phyloP scores from a whole-genome alignment of 2,329 filamentous ascomycete species.

The Microcera coccophila region DNA sequence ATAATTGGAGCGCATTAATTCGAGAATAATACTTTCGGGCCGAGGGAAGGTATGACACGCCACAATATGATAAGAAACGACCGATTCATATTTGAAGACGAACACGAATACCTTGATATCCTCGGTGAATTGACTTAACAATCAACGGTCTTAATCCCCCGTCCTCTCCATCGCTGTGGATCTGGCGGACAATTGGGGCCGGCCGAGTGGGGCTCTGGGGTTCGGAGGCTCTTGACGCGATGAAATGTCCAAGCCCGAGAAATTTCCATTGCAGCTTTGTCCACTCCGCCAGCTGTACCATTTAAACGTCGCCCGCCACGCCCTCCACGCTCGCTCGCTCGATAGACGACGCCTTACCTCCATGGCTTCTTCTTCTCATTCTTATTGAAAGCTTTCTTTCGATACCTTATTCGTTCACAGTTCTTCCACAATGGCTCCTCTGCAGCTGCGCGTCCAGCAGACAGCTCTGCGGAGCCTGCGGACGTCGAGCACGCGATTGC shows the following conservation, averaged over 20 bases:
- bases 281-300: slow-evolving; percentile 7
- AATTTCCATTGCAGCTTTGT: slow-evolving; percentile 2
- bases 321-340: not conserved
- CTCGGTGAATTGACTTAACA: not conserved
- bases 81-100: too few species aligned
- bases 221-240: not conserved
- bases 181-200: not conserved
- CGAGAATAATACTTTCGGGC: too few species aligned
- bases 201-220: not conserved
- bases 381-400: slow-evolving; percentile 7
- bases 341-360: not conserved
- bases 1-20: too few species aligned
- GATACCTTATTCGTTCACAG: too few species aligned
- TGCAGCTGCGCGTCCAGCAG: slow-evolving; percentile 31
- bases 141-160: not conserved
- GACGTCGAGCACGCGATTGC: slow-evolving; percentile 14
- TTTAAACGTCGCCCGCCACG: slow-evolving; percentile 2
- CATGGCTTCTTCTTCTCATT: slow-evolving; percentile 2
- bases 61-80: too few species aligned
- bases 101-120: too few species aligned
- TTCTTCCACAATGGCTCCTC: slow-evolving; percentile 29
- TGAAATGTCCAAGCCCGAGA: not conserved
- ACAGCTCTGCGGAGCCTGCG: slow-evolving; percentile 31
- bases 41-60: too few species aligned
- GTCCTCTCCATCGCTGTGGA: not conserved